These are phyloP conservation scores for Lyophyllum shimeji DNA, from an alignment of 768 basidiomycete species.

Conservation along the genomic window DNA sequence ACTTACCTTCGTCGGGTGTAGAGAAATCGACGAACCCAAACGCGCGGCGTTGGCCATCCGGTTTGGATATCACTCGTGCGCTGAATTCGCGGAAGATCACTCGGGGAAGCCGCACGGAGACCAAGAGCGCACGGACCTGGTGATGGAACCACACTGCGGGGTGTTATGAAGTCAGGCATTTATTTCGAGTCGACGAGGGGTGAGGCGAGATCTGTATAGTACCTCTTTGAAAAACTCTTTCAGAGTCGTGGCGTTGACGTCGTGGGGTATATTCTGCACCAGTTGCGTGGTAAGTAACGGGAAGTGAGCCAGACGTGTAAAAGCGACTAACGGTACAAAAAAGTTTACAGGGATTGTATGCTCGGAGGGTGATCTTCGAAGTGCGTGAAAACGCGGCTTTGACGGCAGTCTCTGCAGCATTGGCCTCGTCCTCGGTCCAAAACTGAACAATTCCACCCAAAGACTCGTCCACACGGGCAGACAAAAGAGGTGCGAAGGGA, in stretches of 20 bases:
- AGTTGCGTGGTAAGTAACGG: not conserved
- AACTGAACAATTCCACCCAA: slow-evolving; percentile 5
- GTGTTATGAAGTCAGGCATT: no score
- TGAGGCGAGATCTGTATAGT: no score
- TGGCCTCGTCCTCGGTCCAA: slow-evolving; percentile 8
- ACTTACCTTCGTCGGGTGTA: slow-evolving; percentile 4
- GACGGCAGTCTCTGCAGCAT: not conserved
- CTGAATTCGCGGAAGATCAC: not conserved
- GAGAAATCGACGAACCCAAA: slow-evolving; percentile 9
- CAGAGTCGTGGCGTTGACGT: not conserved
- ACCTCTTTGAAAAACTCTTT: slow-evolving; percentile 2
- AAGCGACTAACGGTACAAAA: slow-evolving; percentile 3
- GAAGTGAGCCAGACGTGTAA: not conserved
- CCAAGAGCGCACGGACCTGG: not conserved
- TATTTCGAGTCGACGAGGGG: no score
- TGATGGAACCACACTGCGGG: not conserved
- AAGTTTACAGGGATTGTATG: slow-evolving; percentile 4
- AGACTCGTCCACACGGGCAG: not conserved
- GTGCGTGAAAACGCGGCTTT: not conserved
- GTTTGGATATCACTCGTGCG: not conserved
- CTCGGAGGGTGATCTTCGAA: not conserved
- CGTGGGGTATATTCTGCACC: slow-evolving; percentile 1
- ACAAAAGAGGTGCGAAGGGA: not conserved
- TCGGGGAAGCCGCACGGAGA: not conserved
- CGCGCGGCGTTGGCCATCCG: not conserved